Conservation (phyloP, 2,329 filamentous ascomycete species). For the Dothiorella sarmentorum region DNA sequence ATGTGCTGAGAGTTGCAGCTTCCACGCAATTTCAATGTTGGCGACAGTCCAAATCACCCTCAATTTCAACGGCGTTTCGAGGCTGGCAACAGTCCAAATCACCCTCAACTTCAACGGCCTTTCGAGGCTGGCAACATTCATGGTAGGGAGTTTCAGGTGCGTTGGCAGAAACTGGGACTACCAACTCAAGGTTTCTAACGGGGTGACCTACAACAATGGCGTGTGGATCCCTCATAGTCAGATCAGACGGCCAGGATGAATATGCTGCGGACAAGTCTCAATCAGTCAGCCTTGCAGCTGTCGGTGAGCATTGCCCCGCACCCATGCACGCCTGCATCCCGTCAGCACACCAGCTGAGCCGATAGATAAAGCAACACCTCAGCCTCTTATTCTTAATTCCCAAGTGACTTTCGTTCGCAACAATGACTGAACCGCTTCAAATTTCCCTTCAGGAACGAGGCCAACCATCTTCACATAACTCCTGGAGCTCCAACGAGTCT, state of each 20-base stretch:
- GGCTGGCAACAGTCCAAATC: too few species aligned
- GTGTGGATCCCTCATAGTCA: neutral
- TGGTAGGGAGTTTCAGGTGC: neutral
- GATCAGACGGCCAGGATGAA: neutral
- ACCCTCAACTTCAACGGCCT: too few species aligned
- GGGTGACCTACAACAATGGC: neutral
- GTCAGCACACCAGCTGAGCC: neutral
- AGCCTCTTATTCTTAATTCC: neutral
- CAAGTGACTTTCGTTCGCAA: neutral
- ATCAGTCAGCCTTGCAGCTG: neutral
- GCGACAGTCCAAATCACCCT: too few species aligned
- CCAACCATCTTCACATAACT: neutral
- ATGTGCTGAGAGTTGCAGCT: too few species aligned
- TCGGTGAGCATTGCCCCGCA: neutral
- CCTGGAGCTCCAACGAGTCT: neutral
- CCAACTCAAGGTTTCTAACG: neutral
- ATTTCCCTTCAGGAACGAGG: neutral
- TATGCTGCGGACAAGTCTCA: too few species aligned
- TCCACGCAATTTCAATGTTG: too few species aligned
- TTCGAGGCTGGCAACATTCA: neutral
- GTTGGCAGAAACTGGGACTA: neutral
- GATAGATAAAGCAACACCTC: neutral
- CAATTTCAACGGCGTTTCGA: too few species aligned
- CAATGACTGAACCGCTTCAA: neutral
- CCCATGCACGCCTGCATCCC: too few species aligned